Conservation (phyloP, 306 rosid genomes). For the Comarum palustre region DNA sequence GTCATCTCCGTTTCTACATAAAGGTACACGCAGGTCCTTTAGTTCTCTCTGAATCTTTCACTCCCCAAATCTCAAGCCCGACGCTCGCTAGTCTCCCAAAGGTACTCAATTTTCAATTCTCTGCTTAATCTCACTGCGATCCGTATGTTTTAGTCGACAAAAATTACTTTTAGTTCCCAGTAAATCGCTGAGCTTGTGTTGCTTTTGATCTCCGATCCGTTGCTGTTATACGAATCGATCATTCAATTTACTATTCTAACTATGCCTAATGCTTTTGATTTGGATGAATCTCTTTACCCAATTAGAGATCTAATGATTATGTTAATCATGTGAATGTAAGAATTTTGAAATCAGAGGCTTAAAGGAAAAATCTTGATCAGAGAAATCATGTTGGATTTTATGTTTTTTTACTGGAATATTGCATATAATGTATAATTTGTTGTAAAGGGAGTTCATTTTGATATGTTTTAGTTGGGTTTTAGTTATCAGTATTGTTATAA, state of each 20-base stretch:
- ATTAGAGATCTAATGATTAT: not conserved
- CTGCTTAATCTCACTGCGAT: not conserved
- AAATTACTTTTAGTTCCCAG: not conserved
- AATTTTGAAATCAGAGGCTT: not conserved
- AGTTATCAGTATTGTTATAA: slow-evolving; percentile 13
- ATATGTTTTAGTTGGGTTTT: slow-evolving; percentile 1
- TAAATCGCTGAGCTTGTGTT: not conserved
- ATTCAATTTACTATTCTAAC: not conserved
- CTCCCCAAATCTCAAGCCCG: slow-evolving; percentile 5
- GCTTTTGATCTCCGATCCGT: slow-evolving; percentile 7
- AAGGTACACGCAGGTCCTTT: not conserved
- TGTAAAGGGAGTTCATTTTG: slow-evolving; percentile 1
- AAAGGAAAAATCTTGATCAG: not conserved
- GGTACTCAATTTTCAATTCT: slow-evolving; percentile 5
- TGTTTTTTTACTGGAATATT: not conserved
- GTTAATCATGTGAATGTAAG: not conserved
- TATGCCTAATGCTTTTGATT: not conserved
- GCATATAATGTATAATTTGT: not conserved
- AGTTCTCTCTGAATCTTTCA: slow-evolving; percentile 10
- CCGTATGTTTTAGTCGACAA: not conserved
- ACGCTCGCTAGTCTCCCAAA: not conserved
- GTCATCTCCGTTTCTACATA: slow-evolving; percentile 17
- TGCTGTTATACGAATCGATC: not conserved
- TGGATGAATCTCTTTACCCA: not conserved
- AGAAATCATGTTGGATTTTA: not conserved